Evolutionary conservation across 345 rosid genomes (phyloP).

Genomic region (Syzygium grande): DNA sequence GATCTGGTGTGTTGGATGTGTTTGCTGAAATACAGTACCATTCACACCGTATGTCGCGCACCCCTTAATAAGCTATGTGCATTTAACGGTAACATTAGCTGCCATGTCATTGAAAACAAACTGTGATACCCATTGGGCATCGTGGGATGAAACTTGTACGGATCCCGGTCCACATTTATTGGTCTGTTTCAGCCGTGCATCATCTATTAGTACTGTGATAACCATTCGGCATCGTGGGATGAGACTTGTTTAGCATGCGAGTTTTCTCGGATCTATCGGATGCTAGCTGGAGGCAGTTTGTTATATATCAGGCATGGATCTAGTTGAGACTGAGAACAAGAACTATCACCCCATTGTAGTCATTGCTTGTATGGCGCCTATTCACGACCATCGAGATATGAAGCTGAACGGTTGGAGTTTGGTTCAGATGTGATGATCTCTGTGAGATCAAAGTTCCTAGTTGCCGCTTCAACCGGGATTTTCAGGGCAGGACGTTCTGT

Average conservation of each 20-base stretch:
- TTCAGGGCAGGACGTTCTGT: background rate
- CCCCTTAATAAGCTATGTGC: background rate
- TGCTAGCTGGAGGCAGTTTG: background rate
- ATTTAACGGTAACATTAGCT: background rate
- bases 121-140: too few species aligned
- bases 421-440: background rate
- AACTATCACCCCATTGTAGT: background rate
- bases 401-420: background rate
- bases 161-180: background rate
- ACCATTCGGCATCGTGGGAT: too few species aligned
- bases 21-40: background rate
- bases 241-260: background rate
- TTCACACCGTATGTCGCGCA: background rate
- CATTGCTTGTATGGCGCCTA: background rate
- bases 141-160: too few species aligned
- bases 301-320: background rate
- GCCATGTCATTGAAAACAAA: background rate
- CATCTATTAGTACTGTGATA: background rate
- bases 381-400: background rate
- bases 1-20: background rate
- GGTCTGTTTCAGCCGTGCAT: background rate
- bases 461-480: background rate
- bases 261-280: background rate
- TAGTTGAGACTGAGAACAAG: background rate
- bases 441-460: background rate